These are phyloP conservation scores for Cetradonia linearis DNA, from an alignment of 495 filamentous ascomycete genomes.

Conservation along the genomic window DNA sequence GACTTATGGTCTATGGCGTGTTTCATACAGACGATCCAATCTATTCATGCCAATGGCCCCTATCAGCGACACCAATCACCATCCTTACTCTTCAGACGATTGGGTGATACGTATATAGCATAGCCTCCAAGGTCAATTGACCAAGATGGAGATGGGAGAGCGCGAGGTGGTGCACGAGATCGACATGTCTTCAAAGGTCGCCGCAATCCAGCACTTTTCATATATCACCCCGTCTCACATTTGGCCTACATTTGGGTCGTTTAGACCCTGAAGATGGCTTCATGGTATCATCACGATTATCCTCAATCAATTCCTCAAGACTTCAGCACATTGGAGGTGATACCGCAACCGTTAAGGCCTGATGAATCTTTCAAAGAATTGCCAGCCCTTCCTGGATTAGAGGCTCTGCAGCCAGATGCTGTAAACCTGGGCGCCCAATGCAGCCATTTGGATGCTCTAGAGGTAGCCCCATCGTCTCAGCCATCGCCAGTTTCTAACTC, in stretches of 20 bases:
- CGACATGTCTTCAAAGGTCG: neutral
- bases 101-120: neutral
- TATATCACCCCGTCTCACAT: neutral
- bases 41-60: neutral
- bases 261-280: neutral
- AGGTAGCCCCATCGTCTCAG: neutral
- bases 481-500: neutral
- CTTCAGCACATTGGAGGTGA: conserved; percentile 5
- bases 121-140: neutral
- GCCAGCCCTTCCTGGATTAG: neutral
- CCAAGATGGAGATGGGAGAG: neutral
- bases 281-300: neutral
- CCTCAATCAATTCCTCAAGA: neutral
- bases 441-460: neutral
- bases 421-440: neutral
- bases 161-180: neutral
- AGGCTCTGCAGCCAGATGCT: neutral
- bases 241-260: neutral
- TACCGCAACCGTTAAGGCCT: neutral
- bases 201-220: neutral
- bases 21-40: neutral
- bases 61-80: neutral
- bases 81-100: neutral
- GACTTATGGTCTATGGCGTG: neutral
- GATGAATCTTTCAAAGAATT: neutral